phyloP scores from a whole-genome alignment of 257 asterid genomes.

The Orobanche coerulescens region DNA sequence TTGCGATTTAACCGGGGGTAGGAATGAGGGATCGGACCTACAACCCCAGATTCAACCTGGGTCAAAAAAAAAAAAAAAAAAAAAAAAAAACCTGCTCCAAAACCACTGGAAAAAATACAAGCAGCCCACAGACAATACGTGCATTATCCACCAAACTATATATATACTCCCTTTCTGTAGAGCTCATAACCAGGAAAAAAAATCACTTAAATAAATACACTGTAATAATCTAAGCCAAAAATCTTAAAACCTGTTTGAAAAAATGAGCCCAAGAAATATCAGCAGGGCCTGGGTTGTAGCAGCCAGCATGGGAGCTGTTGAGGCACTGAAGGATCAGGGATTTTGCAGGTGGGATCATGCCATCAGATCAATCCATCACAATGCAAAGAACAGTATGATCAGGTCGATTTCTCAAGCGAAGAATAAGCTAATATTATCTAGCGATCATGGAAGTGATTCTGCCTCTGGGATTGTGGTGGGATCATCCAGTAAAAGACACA shows the following conservation, averaged over 20 bases:
- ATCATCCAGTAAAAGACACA: neutral
- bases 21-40: no score
- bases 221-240: no score
- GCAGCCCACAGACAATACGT: neutral
- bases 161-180: no score
- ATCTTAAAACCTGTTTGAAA: neutral
- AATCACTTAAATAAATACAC: no score
- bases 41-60: no score
- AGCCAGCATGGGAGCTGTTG: slow-evolving; percentile 16
- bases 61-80: no score
- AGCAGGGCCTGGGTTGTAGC: slow-evolving; percentile 1
- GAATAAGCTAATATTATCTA: neutral
- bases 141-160: no score
- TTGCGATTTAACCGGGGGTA: no score
- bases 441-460: neutral
- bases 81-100: neutral
- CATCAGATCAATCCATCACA: neutral
- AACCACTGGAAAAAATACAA: neutral
- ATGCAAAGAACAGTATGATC: neutral
- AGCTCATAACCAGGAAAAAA: no score
- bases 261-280: neutral
- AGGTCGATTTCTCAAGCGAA: neutral
- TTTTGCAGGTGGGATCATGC: slow-evolving; percentile 18
- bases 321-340: slow-evolving; percentile 20
- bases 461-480: no score